Evolutionary conservation across 176 grass and related monocot genomes (phyloP).

Genomic region (Phyllostachys edulis): DNA sequence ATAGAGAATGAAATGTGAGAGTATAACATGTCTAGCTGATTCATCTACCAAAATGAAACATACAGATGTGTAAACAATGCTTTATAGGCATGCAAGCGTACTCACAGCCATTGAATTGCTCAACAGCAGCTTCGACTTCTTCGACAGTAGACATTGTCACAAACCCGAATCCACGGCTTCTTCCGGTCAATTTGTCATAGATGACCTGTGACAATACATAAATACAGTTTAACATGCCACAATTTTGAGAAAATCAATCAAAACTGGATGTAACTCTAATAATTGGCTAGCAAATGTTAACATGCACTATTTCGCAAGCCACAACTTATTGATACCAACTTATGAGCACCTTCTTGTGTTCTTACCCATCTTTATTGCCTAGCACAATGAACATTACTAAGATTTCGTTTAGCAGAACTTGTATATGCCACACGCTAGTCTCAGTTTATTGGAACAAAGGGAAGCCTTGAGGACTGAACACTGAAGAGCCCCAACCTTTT

Average conservation of each 20-base stretch:
- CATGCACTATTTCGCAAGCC: background rate
- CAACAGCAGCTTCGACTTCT: constrained; percentile 66
- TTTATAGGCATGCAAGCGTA: background rate
- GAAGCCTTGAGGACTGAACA: background rate
- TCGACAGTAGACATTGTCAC: constrained; percentile 69
- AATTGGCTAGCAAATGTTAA: background rate
- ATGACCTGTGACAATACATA: constrained; percentile 58
- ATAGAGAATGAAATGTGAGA: background rate
- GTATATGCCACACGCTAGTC: background rate
- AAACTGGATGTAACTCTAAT: background rate
- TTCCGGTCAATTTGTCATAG: constrained; percentile 95
- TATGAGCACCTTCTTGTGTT: background rate
- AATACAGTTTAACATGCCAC: background rate
- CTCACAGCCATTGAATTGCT: constrained; percentile 87
- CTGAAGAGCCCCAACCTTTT: background rate
- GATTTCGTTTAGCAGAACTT: background rate
- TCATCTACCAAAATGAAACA: background rate
- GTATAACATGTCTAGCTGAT: background rate
- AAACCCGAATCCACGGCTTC: constrained; percentile 77
- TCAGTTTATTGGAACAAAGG: background rate
- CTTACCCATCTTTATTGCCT: background rate
- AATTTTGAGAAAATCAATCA: background rate
- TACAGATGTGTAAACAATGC: background rate
- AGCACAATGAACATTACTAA: background rate
- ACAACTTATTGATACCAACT: background rate